A percentile compares a stretch with the other conserved stretches of the same genome.
These are phyloP conservation scores for Talaromyces sp. DNA, from an alignment of 2,329 filamentous ascomycete species.

Conservation along the genomic window DNA sequence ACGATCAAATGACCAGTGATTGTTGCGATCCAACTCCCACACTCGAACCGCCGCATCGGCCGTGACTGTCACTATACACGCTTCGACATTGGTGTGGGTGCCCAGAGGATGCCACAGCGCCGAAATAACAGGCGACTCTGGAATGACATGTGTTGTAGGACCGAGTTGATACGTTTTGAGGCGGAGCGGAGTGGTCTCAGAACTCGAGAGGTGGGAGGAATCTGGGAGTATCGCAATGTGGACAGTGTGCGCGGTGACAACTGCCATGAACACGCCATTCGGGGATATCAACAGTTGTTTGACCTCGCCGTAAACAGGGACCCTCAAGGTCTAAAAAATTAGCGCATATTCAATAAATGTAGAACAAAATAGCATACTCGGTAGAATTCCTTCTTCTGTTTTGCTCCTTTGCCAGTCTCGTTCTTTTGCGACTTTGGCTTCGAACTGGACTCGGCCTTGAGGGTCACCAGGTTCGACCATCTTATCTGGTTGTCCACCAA, in stretches of 20 bases:
- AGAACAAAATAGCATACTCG: conserved; percentile 19
- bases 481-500: conserved; percentile 84
- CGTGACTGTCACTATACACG: conserved; percentile 81
- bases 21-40: conserved; percentile 81
- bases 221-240: conserved; percentile 85
- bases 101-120: conserved; percentile 91
- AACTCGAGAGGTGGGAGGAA: conserved; percentile 65
- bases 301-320: conserved; percentile 75
- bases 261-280: conserved; percentile 72
- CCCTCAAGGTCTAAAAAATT: conserved; percentile 61
- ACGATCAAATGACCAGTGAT: conserved; percentile 81
- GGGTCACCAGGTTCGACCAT: conserved; percentile 77
- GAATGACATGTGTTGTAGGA: conserved; percentile 84
- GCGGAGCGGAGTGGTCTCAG: conserved; percentile 65
- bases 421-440: conserved; percentile 28
- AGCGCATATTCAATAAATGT: conserved; percentile 5
- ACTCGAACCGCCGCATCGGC: conserved; percentile 80
- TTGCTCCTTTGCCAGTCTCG: conserved; percentile 21
- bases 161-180: conserved; percentile 88
- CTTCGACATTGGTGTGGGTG: conserved; percentile 58
- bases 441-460: conserved; percentile 61
- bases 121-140: conserved; percentile 72
- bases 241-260: conserved; percentile 80
- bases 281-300: conserved; percentile 81
- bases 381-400: conserved; percentile 28